Base-by-base conservation (phyloP, 208 protist genomes). In the Zelonia costaricensis region DNA sequence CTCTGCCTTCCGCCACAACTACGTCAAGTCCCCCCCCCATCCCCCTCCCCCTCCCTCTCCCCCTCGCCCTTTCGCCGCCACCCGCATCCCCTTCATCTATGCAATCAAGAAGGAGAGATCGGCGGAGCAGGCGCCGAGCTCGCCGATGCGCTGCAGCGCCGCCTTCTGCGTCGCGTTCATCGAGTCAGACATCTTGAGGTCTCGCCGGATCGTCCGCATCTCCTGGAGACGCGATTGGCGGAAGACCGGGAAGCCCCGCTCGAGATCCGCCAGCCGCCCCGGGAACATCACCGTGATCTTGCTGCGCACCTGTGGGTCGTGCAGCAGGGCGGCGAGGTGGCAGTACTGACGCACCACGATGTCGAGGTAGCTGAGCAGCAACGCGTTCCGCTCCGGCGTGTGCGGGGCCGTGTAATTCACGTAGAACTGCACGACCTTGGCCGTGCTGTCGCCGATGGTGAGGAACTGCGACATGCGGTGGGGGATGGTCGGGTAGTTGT, bases 311-410 rank as follows among this genome's bases (percentile, higher is more conserved):
- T 40, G 20, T 5, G 10, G 33, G 42, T 73, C 46, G 7, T 66
- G 44, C 16, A 68, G 3, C 23, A 84, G 33, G 2, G 25, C 38
- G 3, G 39, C 44, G 10, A 69, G n/a, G 30, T 61, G 43, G 61
- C 78, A 84, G 56, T 75, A 84, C 46, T 60, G 42, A 2, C 54
- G 52, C 16, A 84, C 55, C 1, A 27, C n/a, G 0, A 77, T 22
- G 60, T 80, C 64, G 25, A 80, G 42, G 15, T 64, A n/a, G 15
- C 12, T 27, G 3, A 72, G 56, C 16, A 65, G 35, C 58, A 60
- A 56, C 65, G 51, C 56, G 20, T 23, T 43, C 10, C 57, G 65
- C 36, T 64, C 65, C 1, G 48, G 27, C 6, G 48, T 62, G 22
- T 43, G 40, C 27, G 22, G 4, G 12, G 0, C 13, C 3, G 56